These are phyloP conservation scores for Cucumis sativus DNA, from an alignment of 306 rosid species.

Conservation along the genomic window Cucumber_9930_V3 NC_026659.2:30833001-30833500, in stretches of 20 bases:
- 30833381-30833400: neutral
- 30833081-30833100: neutral
- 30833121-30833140: neutral
- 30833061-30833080: neutral
- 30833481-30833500: neutral
- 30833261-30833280: neutral
- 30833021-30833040: neutral
- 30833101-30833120: neutral
- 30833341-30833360: conserved; percentile 4
- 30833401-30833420: conserved; percentile 4
- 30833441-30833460: neutral
- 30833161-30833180: neutral
- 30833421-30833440: neutral
- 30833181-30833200: neutral
- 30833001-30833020: neutral
- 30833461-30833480: neutral
- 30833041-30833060: neutral
- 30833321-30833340: neutral
- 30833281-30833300: neutral
- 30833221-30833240: neutral
- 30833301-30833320: neutral
- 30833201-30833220: neutral
- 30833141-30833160: neutral
- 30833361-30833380: neutral
- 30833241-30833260: neutral